Percentiles rank a stretch among this genome's conserved stretches.
Conservation (phyloP, 192 early-diverging fungal genomes). For the Backusella liffmaniae region DNA sequence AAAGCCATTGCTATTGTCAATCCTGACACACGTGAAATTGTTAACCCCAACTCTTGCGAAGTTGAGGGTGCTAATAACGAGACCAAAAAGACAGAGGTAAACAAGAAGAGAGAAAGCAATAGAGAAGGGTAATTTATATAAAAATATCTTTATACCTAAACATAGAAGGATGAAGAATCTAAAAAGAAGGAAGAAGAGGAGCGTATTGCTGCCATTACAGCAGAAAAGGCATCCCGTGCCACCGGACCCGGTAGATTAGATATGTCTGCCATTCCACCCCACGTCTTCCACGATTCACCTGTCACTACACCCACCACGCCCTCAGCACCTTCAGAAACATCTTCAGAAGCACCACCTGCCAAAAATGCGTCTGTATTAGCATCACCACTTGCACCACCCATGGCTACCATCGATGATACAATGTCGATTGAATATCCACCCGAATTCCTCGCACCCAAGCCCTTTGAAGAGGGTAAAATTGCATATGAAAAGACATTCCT, state of each 20-base stretch:
- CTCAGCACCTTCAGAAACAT: slow-evolving; percentile 39
- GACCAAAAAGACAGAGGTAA: slow-evolving; percentile 28
- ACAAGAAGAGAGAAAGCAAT: slow-evolving; percentile 10
- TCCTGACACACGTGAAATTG: slow-evolving; percentile 67
- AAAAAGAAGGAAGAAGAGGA: slow-evolving; percentile 16
- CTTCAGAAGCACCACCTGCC: slow-evolving; percentile 42
- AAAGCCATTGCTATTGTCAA: slow-evolving; percentile 74
- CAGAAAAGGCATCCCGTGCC: slow-evolving; percentile 29
- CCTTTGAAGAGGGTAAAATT: slow-evolving; percentile 55
- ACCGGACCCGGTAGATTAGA: slow-evolving; percentile 31
- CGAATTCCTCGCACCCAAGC: slow-evolving; percentile 53
- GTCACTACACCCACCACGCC: slow-evolving; percentile 39
- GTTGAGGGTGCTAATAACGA: background rate
- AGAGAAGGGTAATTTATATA: background rate
- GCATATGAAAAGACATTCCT: slow-evolving; percentile 76
- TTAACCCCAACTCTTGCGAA: slow-evolving; percentile 43
- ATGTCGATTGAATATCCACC: slow-evolving; percentile 44
- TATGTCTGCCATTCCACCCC: slow-evolving; percentile 29
- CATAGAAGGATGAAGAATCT: slow-evolving; percentile 13
- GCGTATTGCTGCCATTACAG: slow-evolving; percentile 30
- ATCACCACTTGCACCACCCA: slow-evolving; percentile 39
- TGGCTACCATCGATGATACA: slow-evolving; percentile 47
- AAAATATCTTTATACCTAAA: background rate
- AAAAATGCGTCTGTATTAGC: slow-evolving; percentile 37
- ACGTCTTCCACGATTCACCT: slow-evolving; percentile 47